phyloP scores from a whole-genome alignment of 768 basidiomycete species.

The Hygrophorus pudorinus region DNA sequence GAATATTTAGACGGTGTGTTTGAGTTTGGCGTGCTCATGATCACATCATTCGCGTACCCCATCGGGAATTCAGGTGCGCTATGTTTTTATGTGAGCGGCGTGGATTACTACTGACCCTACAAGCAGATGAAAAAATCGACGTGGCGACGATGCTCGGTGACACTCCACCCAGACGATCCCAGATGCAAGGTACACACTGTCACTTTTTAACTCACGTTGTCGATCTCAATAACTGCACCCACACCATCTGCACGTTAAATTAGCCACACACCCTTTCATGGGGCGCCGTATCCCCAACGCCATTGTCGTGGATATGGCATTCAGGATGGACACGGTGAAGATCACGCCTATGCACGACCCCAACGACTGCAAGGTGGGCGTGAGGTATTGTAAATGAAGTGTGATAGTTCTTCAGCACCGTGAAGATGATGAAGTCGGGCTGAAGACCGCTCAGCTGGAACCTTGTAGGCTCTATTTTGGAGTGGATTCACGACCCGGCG shows the following conservation, averaged over 20 bases:
- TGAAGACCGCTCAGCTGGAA: no score
- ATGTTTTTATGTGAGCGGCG: no score
- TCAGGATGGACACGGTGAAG: conserved; percentile 97
- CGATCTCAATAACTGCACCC: not conserved
- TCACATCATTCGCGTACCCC: conserved; percentile 89
- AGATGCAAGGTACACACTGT: no score
- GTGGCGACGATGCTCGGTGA: no score
- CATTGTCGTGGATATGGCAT: conserved; percentile 87
- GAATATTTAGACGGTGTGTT: no score
- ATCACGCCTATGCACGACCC: conserved; percentile 99
- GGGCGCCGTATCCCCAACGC: no score
- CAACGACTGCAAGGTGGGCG: conserved; percentile 92
- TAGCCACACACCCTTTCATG: conserved; percentile 87
- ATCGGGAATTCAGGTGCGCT: conserved; percentile 84
- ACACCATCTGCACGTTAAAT: conserved; percentile 90
- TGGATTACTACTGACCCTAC: no score
- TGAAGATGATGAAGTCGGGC: conserved; percentile 99
- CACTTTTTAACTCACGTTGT: not conserved
- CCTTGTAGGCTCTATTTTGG: no score
- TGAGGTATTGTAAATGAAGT: conserved; percentile 75
- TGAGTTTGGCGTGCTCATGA: conserved; percentile 94
- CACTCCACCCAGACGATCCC: no score
- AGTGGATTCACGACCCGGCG: no score
- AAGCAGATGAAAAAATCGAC: no score
- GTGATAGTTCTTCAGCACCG: conserved; percentile 87